Evolutionary conservation across 2,329 filamentous ascomycete genomes (phyloP), one percentile per base, ranked within the genome.

Genomic region (Aspergillus novofumigatus): DNA sequence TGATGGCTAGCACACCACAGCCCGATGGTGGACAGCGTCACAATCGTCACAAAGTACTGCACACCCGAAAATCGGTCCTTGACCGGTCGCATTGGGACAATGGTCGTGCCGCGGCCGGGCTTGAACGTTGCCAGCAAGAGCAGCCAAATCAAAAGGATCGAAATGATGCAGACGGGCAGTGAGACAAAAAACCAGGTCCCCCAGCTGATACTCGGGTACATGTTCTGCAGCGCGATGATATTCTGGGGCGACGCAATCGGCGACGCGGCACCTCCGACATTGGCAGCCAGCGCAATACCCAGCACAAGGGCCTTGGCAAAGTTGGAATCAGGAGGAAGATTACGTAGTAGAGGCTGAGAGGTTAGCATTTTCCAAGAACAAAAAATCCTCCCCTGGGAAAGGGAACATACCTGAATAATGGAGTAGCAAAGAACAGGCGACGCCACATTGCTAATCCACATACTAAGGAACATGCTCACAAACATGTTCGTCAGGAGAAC

Each of bases 381-480:
- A 23, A 17, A 11, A 20, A n/a, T 49, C 23, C 41, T 28, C 45
- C 8, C 41, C 2, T 51, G 9, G 20, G 1, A 4, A 17, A 29
- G n/a, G 25, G 14, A 10, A 14, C n/a, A 45, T 75, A 90, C 88
- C 82, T 96, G 92, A 59, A 99, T 96, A 68, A 99, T 97, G 21
- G 92, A 96, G 75, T 95, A 97, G 79, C 94, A 99, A 41, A 99
- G 83, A 9, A 99, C 94, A 0, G 94, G 94, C 1, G 95, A 93
- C 1, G 94, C 94, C 28, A 99, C 95, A 65, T 99, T 99, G 77
- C 92, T 96, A 69, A 99, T 97, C 81, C 96, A 91, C 94, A 99
- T 99, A 67, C 92, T 97, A 8, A 95, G 89, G 72, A 99, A 95
- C 69, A 94, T 95, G 55, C 93, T 92, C 45, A 99, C 94, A 67